Evolutionary conservation across 163 green algal genomes (phyloP).

Genomic region (Scenedesmus sp.): DNA sequence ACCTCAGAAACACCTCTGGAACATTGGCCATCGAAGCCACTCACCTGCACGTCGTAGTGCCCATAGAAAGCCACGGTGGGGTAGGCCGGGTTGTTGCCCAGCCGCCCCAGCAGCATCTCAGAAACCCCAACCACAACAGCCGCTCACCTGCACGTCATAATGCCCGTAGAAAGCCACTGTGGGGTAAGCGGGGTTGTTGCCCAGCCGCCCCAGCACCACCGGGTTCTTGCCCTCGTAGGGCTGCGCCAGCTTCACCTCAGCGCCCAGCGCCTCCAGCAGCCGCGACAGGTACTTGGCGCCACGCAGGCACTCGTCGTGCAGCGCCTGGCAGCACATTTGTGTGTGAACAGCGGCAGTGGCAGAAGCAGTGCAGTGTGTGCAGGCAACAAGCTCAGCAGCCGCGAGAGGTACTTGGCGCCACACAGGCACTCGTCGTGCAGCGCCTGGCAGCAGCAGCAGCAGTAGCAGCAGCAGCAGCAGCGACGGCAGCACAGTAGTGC

Average conservation of each 20-base stretch:
- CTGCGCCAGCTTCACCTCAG: conserved; percentile 78
- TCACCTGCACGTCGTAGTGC: conserved; percentile 75
- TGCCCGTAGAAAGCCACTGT: conserved; percentile 93
- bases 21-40: not conserved
- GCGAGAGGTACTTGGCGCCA: conserved; percentile 91
- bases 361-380: too few species aligned
- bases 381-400: conserved; percentile 54
- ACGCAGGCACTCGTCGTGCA: conserved; percentile 87
- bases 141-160: conserved; percentile 69
- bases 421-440: conserved; percentile 87
- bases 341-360: too few species aligned
- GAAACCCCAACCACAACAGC: not conserved
- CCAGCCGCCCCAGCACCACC: conserved; percentile 90
- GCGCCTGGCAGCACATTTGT: conserved; percentile 51
- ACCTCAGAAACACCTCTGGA: not conserved
- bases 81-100: conserved; percentile 75
- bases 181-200: conserved; percentile 69
- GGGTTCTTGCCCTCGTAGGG: conserved; percentile 83
- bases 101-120: not conserved
- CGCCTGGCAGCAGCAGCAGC: conserved; percentile 56
- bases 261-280: conserved; percentile 90
- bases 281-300: conserved; percentile 91
- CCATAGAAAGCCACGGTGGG: conserved; percentile 92
- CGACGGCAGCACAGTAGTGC: too few species aligned
- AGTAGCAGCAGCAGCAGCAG: not conserved